phyloP scores from a whole-genome alignment of 2,329 filamentous ascomycete genomes.

The Escovopsis weberi region DNA sequence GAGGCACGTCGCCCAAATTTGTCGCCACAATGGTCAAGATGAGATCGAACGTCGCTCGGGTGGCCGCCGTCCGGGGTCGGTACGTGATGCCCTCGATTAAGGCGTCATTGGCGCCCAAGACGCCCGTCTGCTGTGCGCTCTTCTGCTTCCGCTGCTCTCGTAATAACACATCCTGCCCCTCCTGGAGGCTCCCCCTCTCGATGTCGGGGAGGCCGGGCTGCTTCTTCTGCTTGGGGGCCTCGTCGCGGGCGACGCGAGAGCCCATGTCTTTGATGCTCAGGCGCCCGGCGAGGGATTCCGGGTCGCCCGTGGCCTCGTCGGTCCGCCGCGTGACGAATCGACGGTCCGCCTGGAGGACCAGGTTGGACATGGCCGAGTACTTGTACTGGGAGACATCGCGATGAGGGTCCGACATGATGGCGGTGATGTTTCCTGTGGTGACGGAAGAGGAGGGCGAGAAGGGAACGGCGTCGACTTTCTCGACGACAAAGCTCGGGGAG shows the following conservation, averaged over 20 bases:
- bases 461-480: conserved; percentile 16
- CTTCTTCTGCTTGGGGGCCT: conserved; percentile 71
- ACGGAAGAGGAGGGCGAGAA: no score
- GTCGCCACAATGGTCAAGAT: conserved; percentile 83
- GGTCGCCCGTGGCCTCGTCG: conserved; percentile 92
- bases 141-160: conserved; percentile 80
- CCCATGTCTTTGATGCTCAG: conserved; percentile 95
- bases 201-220: conserved; percentile 51
- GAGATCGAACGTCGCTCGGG: conserved; percentile 83
- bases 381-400: conserved; percentile 93
- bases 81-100: conserved; percentile 86
- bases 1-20: conserved; percentile 81
- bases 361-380: conserved; percentile 99
- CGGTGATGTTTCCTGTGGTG: conserved; percentile 11
- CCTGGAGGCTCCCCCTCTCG: conserved; percentile 59
- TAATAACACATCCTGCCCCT: conserved; percentile 71
- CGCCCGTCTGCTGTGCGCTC: conserved; percentile 54
- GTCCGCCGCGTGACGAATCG: conserved; percentile 84
- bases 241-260: conserved; percentile 62
- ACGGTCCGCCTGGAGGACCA: conserved; percentile 99
- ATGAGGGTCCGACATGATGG: conserved; percentile 58
- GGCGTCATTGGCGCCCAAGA: conserved; percentile 72
- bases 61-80: conserved; percentile 79
- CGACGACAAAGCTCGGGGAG: conserved; percentile 22
- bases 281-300: conserved; percentile 88